Evolutionary conservation across 805 yeast genomes (phyloP), one percentile per base, ranked within the genome.

Genomic region (Zygoascus biomembranicola): DNA sequence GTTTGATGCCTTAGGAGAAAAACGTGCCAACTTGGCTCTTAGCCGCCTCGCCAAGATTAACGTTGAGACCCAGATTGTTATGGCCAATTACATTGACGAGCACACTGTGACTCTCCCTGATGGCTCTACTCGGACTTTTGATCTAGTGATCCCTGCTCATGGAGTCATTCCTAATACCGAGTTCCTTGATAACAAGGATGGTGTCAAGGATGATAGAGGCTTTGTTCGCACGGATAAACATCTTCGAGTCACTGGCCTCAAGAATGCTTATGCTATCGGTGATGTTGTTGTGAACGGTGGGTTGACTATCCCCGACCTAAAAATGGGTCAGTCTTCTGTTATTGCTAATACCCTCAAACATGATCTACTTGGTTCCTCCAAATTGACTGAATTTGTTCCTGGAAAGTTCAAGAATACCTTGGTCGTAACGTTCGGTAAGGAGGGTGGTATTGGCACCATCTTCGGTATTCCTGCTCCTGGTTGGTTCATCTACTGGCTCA

Each of bases 391-490:
- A 14, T 52, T 54, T 37, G 43, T 28, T 16, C 41, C 43, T n/a
- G 43, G 45, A 8, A 18, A 43, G 8, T 6, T 5, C 6, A 35
- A 46, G 11, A 23, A 44, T 13, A 53, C 56, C 8, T 18, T 46
- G 14, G 45, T 55, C 6, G 56, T 58, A 11, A 59, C 63, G n/a
- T 51, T 59, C 26, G 55, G 59, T 2, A 28, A 37, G 13, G 43
- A 42, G 13, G 61, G 61, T 18, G 61, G 63, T 2, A 55, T 61
- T 18, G 64, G 63, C n/a, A 47, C 41, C 3, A 14, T 57, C 43
- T 52, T 39, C 43, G 64, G 64, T 19, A 50, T 48, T 46, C 28
- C 52, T 5, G 28, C 57, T 31, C 63, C 63, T 8, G 56, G 51
- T 32, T 59, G 58, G 41, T n/a, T 59, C 18, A 54, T 59, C n/a